Base-by-base conservation (phyloP, 495 filamentous ascomycete genomes). In the Staphylotrichum longicolle region DNA sequence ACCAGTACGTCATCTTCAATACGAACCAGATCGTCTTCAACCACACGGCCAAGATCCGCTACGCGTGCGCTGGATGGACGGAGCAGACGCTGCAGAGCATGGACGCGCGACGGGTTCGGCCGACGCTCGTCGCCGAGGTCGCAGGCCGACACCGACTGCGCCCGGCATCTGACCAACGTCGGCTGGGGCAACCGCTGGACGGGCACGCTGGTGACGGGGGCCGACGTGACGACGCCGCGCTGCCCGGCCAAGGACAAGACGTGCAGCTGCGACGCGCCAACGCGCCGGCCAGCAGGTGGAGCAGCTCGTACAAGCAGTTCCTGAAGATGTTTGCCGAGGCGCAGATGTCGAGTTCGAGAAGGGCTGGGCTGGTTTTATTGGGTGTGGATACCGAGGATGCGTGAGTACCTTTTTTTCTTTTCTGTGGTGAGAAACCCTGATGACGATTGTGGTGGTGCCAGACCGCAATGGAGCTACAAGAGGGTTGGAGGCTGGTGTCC, bases 341-440 rank as follows among this genome's bases (percentile, higher is more conserved):
- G 45, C 95, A 99, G 78, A 98, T 99, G 91, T 76, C 82, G 14
- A 88, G 85, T 35, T 96, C 63, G 92, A 96, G 73, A 84, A 86
- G 48, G 90, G 88, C 7, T 93, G 89, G 86, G 95, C 51, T 98
- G 95, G 94, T 93, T 96, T 76, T 98, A 98, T 77, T 99, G 95
- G 95, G 96, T 92, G 30, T 81, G 78, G 75, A 81, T 62, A 81
- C 78, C n/a, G 78, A 81, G 70, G 57, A 60, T 59, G 72, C 72
- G 72, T 72, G 34, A 67, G 71, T 70, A n/a, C 20, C 35, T 48
- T 41, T 30, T 40, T 42, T 51, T 52, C 7, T 41, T 44, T 40
- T 50, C 37, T 47, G 15, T 14, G 1, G 3, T 49, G 5, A 39
- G 49, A 39, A 41, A 7, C 9, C 46, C 37, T 30, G 12, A 12